A percentile compares a stretch with the other conserved stretches of the same genome.
phyloP scores from a whole-genome alignment of 73 alveolate species.

The Uronychia binucleata region DNA sequence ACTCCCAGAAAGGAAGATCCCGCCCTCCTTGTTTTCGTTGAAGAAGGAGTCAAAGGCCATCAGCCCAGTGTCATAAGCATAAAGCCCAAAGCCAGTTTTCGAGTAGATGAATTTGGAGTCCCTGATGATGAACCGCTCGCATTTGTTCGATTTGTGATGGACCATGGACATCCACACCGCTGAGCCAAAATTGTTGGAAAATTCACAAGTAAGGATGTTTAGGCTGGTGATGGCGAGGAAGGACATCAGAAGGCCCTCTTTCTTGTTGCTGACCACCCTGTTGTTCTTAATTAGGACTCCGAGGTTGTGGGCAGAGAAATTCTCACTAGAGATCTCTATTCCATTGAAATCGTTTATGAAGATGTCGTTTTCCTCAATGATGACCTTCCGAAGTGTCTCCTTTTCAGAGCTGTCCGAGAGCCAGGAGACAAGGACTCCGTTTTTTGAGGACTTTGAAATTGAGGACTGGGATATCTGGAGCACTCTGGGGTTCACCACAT shows the following conservation, averaged over 20 bases:
- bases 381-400: neutral
- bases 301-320: neutral
- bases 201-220: neutral
- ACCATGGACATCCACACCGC: neutral
- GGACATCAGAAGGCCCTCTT: neutral
- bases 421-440: neutral
- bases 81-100: constrained; percentile 30
- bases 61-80: constrained; percentile 37
- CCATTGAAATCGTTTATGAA: constrained; percentile 20
- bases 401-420: neutral
- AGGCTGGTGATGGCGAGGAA: neutral
- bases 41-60: neutral
- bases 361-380: constrained; percentile 28
- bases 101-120: neutral
- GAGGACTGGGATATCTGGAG: neutral
- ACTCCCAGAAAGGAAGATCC: constrained; percentile 28
- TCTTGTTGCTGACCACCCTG: neutral
- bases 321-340: neutral
- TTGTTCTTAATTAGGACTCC: neutral
- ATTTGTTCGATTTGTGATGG: constrained; percentile 7
- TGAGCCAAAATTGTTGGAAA: neutral
- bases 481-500: constrained; percentile 21
- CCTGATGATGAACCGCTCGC: neutral
- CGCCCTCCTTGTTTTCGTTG: constrained; percentile 19
- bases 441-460: constrained; percentile 5